Evolutionary conservation across 805 yeast genomes (phyloP).

Genomic region (Pichia thaimueangensis): DNA sequence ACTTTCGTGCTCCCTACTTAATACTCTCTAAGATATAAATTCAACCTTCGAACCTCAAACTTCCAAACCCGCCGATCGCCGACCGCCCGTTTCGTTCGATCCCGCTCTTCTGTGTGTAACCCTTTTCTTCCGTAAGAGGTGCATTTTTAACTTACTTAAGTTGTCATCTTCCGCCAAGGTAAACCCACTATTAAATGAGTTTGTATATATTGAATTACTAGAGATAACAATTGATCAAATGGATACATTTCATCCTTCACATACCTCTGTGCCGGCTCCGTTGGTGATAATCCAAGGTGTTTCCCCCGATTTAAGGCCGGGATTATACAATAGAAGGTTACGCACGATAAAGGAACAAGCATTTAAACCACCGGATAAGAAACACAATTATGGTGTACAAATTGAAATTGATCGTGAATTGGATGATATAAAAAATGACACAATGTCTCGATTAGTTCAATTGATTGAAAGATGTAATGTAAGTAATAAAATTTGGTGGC

Average conservation of each 20-base stretch:
- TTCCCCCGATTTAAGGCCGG: slow-evolving; percentile 14
- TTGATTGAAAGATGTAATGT: slow-evolving; percentile 7
- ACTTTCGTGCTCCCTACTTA: too few relatives aligned
- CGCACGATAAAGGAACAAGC: slow-evolving; percentile 12
- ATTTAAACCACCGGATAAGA: not conserved
- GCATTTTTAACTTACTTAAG: too few relatives aligned
- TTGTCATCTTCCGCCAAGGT: too few relatives aligned
- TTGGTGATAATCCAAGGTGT: slow-evolving; percentile 39
- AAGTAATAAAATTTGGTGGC: slow-evolving; percentile 13
- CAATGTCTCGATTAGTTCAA: slow-evolving; percentile 6
- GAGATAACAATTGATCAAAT: too few relatives aligned
- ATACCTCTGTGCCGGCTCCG: slow-evolving; percentile 32
- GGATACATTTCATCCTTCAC: slow-evolving; percentile 35
- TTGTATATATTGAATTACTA: too few relatives aligned
- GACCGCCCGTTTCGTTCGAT: too few relatives aligned
- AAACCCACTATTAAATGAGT: too few relatives aligned
- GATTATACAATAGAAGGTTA: not conserved
- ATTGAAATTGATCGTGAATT: slow-evolving; percentile 14
- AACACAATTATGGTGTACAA: slow-evolving; percentile 11
- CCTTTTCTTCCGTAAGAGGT: too few relatives aligned
- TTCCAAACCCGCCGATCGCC: too few relatives aligned
- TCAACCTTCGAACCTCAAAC: too few relatives aligned
- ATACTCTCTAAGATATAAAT: too few relatives aligned
- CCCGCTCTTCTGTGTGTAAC: too few relatives aligned
- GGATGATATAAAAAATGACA: slow-evolving; percentile 25